Evolutionary conservation across 805 yeast species (phyloP).

Genomic region (Starmerella apicola): DNA sequence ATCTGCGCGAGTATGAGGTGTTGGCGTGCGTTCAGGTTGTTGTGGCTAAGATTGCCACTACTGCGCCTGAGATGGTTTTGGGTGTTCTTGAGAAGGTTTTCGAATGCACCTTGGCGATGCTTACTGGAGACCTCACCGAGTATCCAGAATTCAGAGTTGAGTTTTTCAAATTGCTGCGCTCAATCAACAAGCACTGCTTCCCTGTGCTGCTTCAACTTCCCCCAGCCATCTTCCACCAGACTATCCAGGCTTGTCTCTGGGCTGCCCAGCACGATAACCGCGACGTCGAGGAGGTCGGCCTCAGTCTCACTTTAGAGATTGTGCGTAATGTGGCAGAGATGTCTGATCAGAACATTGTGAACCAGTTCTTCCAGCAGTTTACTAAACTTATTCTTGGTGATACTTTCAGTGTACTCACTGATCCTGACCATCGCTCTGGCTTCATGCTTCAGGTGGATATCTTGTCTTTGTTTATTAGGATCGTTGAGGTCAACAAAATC

Average conservation of each 20-base stretch:
- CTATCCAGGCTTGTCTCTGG: constrained; percentile 92
- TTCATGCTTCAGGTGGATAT: constrained; percentile 78
- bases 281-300: constrained; percentile 89
- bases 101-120: constrained; percentile 90
- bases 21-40: constrained; percentile 87
- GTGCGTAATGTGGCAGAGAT: constrained; percentile 71
- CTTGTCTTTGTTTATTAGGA: constrained; percentile 67
- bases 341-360: constrained; percentile 50
- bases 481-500: constrained; percentile 67
- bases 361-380: constrained; percentile 77
- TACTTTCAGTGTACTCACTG: constrained; percentile 85
- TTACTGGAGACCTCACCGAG: constrained; percentile 86
- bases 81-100: constrained; percentile 79
- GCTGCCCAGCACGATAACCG: constrained; percentile 95
- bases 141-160: constrained; percentile 97
- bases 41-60: constrained; percentile 72
- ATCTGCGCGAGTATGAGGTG: constrained; percentile 96
- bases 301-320: constrained; percentile 70
- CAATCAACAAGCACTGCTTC: constrained; percentile 75
- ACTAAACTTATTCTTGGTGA: constrained; percentile 84
- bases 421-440: constrained; percentile 95
- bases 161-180: constrained; percentile 79
- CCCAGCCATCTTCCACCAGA: constrained; percentile 79
- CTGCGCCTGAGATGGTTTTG: constrained; percentile 62
- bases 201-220: constrained; percentile 77